A percentile compares a stretch with the other conserved stretches of the same genome.
phyloP scores from a whole-genome alignment of 257 asterid species.

The Cordia subcordata region DNA sequence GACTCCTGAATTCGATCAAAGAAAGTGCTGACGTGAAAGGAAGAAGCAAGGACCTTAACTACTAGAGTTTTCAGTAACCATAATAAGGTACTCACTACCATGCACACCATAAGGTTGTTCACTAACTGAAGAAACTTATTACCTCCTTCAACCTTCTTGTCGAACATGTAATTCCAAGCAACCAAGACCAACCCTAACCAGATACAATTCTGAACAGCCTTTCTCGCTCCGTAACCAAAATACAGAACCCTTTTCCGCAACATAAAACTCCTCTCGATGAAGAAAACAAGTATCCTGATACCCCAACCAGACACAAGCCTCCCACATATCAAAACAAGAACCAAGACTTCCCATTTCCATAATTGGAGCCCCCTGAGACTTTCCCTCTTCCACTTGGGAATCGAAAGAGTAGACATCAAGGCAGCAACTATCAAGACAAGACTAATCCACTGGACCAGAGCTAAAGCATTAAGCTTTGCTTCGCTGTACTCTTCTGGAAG shows the following conservation, averaged over 20 bases:
- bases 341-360: slow-evolving; percentile 84
- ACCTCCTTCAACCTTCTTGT: slow-evolving; percentile 40
- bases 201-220: slow-evolving; percentile 78
- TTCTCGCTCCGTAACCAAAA: slow-evolving; percentile 77
- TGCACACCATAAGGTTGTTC: slow-evolving; percentile 65
- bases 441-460: slow-evolving; percentile 56
- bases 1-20: slow-evolving; percentile 91
- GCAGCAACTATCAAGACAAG: slow-evolving; percentile 47
- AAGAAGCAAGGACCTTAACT: slow-evolving; percentile 89
- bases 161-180: slow-evolving; percentile 85
- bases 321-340: slow-evolving; percentile 78
- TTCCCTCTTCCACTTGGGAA: slow-evolving; percentile 28
- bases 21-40: slow-evolving; percentile 93
- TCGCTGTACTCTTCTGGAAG: slow-evolving; percentile 58
- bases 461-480: slow-evolving; percentile 34
- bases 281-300: slow-evolving; percentile 56
- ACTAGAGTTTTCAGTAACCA: slow-evolving; percentile 88
- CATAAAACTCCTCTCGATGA: slow-evolving; percentile 69
- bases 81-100: slow-evolving; percentile 61
- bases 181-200: slow-evolving; percentile 81
- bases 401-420: slow-evolving; percentile 35
- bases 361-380: slow-evolving; percentile 46
- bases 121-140: slow-evolving; percentile 46
- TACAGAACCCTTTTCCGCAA: slow-evolving; percentile 71
- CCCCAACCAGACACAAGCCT: slow-evolving; percentile 85